A percentile compares a stretch with the other conserved stretches of the same genome.
These are phyloP conservation scores for Daldinia caldariorum DNA, from an alignment of 495 filamentous ascomycete genomes.

Conservation along the genomic window DNA sequence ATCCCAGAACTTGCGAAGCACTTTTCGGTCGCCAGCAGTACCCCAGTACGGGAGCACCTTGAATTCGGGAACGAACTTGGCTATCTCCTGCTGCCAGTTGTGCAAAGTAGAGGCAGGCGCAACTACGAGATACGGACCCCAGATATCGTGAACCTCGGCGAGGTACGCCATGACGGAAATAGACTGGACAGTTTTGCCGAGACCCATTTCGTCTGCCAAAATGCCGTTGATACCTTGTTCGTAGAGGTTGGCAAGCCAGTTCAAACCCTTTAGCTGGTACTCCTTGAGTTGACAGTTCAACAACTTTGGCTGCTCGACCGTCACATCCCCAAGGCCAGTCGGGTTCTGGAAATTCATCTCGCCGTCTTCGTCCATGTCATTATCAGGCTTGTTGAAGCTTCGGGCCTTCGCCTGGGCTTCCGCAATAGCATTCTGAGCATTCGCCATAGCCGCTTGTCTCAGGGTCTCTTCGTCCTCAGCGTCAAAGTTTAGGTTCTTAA, in stretches of 20 bases:
- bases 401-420: slow-evolving; percentile 93
- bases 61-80: slow-evolving; percentile 89
- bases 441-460: slow-evolving; percentile 86
- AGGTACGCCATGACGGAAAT: slow-evolving; percentile 99
- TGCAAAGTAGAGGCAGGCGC: slow-evolving; percentile 95
- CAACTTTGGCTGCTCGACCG: slow-evolving; percentile 94
- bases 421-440: slow-evolving; percentile 95
- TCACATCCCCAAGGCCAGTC: slow-evolving; percentile 89
- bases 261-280: slow-evolving; percentile 97
- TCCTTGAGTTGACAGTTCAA: slow-evolving; percentile 94
- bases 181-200: slow-evolving; percentile 98
- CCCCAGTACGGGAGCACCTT: slow-evolving; percentile 99
- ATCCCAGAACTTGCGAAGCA: slow-evolving; percentile 98
- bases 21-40: slow-evolving; percentile 91
- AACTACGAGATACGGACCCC: slow-evolving; percentile 97
- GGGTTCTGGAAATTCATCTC: slow-evolving; percentile 99
- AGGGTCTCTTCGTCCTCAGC: slow-evolving; percentile 88
- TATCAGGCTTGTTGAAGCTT: slow-evolving; percentile 81
- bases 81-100: slow-evolving; percentile 99
- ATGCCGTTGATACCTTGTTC: slow-evolving; percentile 99
- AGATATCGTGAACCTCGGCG: slow-evolving; percentile 95
- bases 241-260: slow-evolving; percentile 98
- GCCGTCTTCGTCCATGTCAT: slow-evolving; percentile 78
- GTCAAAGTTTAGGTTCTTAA: slow-evolving; percentile 95
- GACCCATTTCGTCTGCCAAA: slow-evolving; percentile 98